Evolutionary conservation across 208 protist species (phyloP), one percentile per base, ranked within the genome.

Genomic region (Crithidia sp.): DNA sequence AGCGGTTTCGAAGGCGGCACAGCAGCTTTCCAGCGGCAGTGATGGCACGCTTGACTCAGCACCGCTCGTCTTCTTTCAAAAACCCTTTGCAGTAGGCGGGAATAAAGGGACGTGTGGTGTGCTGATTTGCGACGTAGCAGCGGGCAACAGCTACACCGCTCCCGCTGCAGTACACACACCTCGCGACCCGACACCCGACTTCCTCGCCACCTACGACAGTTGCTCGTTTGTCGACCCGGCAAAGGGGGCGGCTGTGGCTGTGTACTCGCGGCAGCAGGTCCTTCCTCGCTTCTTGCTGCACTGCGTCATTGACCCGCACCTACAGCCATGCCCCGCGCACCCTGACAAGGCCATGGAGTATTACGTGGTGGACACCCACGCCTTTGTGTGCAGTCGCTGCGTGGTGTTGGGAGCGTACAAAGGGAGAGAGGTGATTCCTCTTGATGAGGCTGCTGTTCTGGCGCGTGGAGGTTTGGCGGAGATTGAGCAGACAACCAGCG

Each of bases 361-460:
- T 74, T 95, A 90, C 71, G 81, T 92, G 28, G 36, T 77, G 54
- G 79, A 85, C 17, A 74, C 50, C 41, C 72, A 88, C 49, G 76
- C 69, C 5, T 91, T 95, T 71, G 90, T 79, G 36, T 95, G 90
- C 80, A 91, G 86, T 62, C 82, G 76, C 16, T 95, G 90, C 60
- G 90, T 90, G 5, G 86, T 91, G 16, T 39, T 92, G 8, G 90
- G 90, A 0, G 74, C 79, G 17, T 87, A 85, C 79, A 79, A 79
- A 19, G 85, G 87, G 0, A 67, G 73, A 17, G 81, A 88, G 58
- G 86, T 90, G 12, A 65, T 88, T 2, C 53, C 90, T 12, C 67
- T 92, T 43, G 85, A 89, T 5, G 89, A 92, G 57, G 89, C 87
- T 14, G 85, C 85, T 19, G 77, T 76, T 47, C 78, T 82, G 41